Conservation (phyloP, 2,329 filamentous ascomycete genomes). For the Neoscytalidium dimidiatum region DNA sequence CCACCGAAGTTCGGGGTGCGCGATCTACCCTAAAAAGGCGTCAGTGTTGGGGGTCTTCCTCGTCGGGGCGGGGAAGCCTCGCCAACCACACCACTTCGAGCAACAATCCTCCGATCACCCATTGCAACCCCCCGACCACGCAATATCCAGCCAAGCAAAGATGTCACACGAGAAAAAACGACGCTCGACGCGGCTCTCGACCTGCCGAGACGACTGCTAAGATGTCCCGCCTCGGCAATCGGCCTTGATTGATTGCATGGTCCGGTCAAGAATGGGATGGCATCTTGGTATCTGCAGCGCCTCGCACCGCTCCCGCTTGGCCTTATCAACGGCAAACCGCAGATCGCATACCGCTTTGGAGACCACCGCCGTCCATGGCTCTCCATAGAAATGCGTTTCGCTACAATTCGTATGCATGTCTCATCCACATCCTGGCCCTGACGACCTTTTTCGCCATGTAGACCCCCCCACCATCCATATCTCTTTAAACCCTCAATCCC, state of each 20-base stretch:
- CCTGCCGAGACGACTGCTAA: background rate
- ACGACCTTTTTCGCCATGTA: background rate
- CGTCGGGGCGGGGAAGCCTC: background rate
- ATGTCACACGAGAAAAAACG: background rate
- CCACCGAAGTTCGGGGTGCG: background rate
- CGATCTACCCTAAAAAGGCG: constrained; percentile 4
- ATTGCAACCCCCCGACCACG: background rate
- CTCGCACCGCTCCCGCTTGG: background rate
- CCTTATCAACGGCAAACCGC: constrained; percentile 2
- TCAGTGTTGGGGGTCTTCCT: background rate
- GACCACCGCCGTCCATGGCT: background rate
- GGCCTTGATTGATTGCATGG: background rate
- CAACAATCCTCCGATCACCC: constrained; percentile 1
- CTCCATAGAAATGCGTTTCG: background rate
- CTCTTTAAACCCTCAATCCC: background rate
- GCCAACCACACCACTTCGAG: constrained; percentile 4
- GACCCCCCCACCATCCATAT: background rate
- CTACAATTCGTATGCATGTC: background rate
- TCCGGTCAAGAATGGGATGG: constrained; percentile 6
- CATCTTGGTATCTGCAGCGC: background rate
- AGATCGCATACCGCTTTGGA: background rate
- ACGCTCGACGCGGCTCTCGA: background rate
- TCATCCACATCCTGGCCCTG: background rate
- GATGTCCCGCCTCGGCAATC: background rate
- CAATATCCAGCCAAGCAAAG: background rate